Base-by-base conservation (phyloP, 129 eudicot genomes). In the Oenanthe sinensis region DNA sequence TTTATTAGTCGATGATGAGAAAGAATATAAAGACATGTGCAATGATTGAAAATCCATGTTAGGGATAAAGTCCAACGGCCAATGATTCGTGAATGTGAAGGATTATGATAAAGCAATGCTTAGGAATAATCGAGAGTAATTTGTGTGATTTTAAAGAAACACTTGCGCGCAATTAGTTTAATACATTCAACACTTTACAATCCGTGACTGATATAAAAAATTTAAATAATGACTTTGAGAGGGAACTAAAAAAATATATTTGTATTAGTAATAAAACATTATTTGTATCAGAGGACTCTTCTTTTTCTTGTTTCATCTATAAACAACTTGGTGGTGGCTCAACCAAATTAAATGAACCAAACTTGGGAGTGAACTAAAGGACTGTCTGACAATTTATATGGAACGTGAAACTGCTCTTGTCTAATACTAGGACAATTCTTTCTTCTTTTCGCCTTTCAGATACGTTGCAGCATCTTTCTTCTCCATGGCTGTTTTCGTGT, bases 11-110 rank as follows among this genome's bases (percentile, higher is more conserved):
- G 46, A 74, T 78, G 74, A 84, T 81, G 83, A 72, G 78, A 74
- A 78, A 78, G 86, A 89, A 85, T 87, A 83, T 87, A 69, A 37
- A 82, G 54, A 75, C 90, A 82, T 83, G 87, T 82, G 81, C 81
- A 86, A 88, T 90, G 88, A 92, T 86, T 86, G 87, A 11, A 82
- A 76, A 30, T 82, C 67, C 85, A 85, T 81, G 87, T 85, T 87
- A 77, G 55, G 79, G 40, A 75, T 71, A 79, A 80, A 79, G 75
- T 43, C 1, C 6, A 60, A 60, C 33, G 68, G 68, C 5, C 70
- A 63, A 77, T 79, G 79, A 82, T 80, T 80, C 81, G 77, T 79
- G 20, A 63, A 86, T 81, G 75, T 71, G 54, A 55, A 72, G 12
- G 75, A 75, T 72, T 78, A 24, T 68, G 39, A 33, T 62, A 70